Evolutionary conservation across 164 flowering plant genomes (phyloP), one percentile per base, ranked within the genome.

Genomic region (Vitis rupestris): DNA sequence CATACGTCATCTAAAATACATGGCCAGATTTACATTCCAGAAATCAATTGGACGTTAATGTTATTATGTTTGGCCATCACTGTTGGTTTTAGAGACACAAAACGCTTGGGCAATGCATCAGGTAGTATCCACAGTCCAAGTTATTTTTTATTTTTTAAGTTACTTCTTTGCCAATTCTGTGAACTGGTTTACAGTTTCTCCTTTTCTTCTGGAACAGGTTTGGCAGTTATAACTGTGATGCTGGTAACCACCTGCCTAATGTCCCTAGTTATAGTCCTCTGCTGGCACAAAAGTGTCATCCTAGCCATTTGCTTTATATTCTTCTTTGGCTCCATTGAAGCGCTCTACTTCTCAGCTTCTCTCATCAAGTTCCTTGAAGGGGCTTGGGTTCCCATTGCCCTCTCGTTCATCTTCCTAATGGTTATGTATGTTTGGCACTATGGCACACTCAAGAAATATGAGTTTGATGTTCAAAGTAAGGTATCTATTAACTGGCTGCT

Each of bases 321-420:
- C 55, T 86, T 87, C 81, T 90, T 90, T 61, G 93, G 96, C 49
- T 76, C 89, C 67, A 77, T 90, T 10, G 96, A 90, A 76, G 88
- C 84, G 0, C 88, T 88, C 66, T 88, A 87, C 79, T 85, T 90
- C 79, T 88, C 96, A 4, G 96, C 96, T 10, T 85, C 93, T 47
- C 87, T 90, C 50, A 82, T 85, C 74, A 90, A 90, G 79, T 86
- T 90, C 74, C 87, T 66, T 10, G 90, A 88, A 62, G 96, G 96
- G 10, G 96, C 91, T 9, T 90, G 96, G 96, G 86, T 88, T 62
- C 96, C 96, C 0, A 59, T 88, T 49, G 92, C 76, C 17, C 92
- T 90, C 48, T 74, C 91, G 0, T 72, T 85, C 64, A 80, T 86
- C 70, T 85, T 90, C 63, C 63, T 87, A 17, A 12, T 75, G 1